Evolutionary conservation across 768 basidiomycete species (phyloP), one percentile per base, ranked within the genome.

Genomic region (Mrakia frigida): DNA sequence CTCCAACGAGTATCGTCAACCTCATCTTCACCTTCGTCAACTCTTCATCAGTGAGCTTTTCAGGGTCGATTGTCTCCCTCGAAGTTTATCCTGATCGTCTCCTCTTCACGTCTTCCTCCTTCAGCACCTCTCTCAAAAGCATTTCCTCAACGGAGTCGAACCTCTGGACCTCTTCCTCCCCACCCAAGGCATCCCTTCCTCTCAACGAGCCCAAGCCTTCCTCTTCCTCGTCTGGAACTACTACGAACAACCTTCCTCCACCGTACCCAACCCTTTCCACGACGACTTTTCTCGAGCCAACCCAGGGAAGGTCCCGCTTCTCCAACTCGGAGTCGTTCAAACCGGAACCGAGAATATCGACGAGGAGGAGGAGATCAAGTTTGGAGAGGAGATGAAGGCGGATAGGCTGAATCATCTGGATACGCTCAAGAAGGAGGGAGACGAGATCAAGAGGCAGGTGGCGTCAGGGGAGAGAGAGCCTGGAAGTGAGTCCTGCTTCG

Each of bases 121-220:
- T 2, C n/a, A 41, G 21, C 72, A 82, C 81, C 74, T 79, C 70
- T 84, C 84, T 72, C 81, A 85, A 74, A 84, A 87, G 46, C 92
- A 93, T 84, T 94, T 94, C 81, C 91, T 92, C 67, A 86, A 88
- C 28, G 86, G 81, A 13, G 77, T 81, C 75, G 82, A 82, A 70
- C 91, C 94, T 78, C 85, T 93, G 61, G 93, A 95, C 83, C 86
- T 95, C 56, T 95, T 95, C 83, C 86, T 92, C 56, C 91, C 92
- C 53, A 89, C 89, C 80, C 87, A 87, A 14, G 67, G 71, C 63
- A 85, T 93, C 50, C 87, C 90, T 16, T 92, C 93, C 3, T 83
- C 83, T 5, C 89, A 90, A 78, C 90, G 94, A 41, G 92, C 91
- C 7, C 85, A 85, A 74, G 91, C 89, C 4, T 92, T 96, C 82